Evolutionary conservation across 495 filamentous ascomycete genomes (phyloP).

Genomic region (Hapsidospora chrysogenum): DNA sequence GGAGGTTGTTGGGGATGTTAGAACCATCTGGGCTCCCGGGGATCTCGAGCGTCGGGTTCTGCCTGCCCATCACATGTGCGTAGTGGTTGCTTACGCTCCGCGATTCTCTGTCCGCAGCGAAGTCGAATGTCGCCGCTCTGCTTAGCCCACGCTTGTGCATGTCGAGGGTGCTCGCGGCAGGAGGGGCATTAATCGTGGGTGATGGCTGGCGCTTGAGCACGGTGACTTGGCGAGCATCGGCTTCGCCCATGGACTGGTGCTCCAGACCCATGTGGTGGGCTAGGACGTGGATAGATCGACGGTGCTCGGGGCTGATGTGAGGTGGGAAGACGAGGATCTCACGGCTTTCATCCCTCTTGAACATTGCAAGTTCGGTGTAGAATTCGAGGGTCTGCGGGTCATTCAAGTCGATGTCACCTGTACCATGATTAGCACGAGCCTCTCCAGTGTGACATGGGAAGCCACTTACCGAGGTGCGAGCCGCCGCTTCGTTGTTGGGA

Average conservation of each 20-base stretch:
- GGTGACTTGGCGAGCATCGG: conserved; percentile 73
- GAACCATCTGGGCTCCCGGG: conserved; percentile 61
- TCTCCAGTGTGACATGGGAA: background rate
- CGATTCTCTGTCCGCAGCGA: conserved; percentile 50
- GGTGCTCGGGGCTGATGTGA: conserved; percentile 63
- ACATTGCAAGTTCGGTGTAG: conserved; percentile 76
- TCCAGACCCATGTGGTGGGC: conserved; percentile 88
- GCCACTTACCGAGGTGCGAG: conserved; percentile 2
- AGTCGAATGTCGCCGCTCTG: conserved; percentile 95
- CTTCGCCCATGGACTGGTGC: conserved; percentile 74
- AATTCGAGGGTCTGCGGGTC: conserved; percentile 74
- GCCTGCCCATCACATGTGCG: conserved; percentile 59
- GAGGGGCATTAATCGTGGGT: conserved; percentile 21
- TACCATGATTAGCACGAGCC: background rate
- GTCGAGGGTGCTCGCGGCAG: conserved; percentile 50
- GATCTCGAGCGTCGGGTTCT: conserved; percentile 65
- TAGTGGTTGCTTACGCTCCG: conserved; percentile 50
- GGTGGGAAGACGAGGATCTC: conserved; percentile 74
- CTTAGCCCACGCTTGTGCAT: conserved; percentile 65
- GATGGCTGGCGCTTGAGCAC: conserved; percentile 48
- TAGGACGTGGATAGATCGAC: conserved; percentile 79
- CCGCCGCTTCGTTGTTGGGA: conserved; percentile 6
- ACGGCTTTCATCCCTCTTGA: conserved; percentile 60
- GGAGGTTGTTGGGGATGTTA: conserved; percentile 50
- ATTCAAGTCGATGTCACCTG: conserved; percentile 72